These are phyloP conservation scores for Penicillium verhagenii DNA, from an alignment of 495 filamentous ascomycete species.

Conservation along the genomic window DNA sequence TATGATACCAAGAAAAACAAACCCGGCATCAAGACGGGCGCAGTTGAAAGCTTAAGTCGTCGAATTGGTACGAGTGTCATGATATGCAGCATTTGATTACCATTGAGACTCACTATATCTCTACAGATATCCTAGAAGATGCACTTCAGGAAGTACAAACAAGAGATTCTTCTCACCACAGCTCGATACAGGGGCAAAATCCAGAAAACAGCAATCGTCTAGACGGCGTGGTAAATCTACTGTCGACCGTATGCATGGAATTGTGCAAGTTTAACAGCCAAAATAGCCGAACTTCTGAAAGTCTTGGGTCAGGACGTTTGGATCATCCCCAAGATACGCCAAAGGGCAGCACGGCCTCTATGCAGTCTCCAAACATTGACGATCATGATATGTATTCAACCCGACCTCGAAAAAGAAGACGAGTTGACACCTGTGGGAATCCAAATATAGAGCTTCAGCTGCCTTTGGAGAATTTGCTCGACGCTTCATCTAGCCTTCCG, in stretches of 20 bases:
- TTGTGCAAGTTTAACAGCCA: constrained; percentile 6
- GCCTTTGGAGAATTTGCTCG: constrained; percentile 5
- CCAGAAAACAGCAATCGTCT: not conserved
- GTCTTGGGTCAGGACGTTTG: not conserved
- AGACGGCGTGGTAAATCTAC: not conserved
- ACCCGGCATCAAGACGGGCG: constrained; percentile 26
- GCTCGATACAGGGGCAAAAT: not conserved
- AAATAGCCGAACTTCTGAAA: not conserved
- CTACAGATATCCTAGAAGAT: constrained; percentile 11
- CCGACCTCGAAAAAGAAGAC: constrained; percentile 2
- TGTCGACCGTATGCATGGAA: constrained; percentile 4
- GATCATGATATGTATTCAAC: not conserved
- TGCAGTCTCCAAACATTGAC: not conserved
- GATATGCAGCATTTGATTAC: not conserved
- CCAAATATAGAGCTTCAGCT: not conserved
- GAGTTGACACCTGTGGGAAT: constrained; percentile 6
- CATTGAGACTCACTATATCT: not conserved
- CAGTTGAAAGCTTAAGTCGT: constrained; percentile 25
- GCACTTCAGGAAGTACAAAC: constrained; percentile 3
- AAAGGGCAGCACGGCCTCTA: not conserved
- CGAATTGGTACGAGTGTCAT: constrained; percentile 16
- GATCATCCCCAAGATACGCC: not conserved
- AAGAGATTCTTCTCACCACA: not conserved
- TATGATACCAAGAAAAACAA: constrained; percentile 23
- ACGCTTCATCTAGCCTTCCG: constrained; percentile 15